These are phyloP conservation scores for Exophiala aquamarina DNA, from an alignment of 2,329 filamentous ascomycete genomes.

Conservation along the genomic window DNA sequence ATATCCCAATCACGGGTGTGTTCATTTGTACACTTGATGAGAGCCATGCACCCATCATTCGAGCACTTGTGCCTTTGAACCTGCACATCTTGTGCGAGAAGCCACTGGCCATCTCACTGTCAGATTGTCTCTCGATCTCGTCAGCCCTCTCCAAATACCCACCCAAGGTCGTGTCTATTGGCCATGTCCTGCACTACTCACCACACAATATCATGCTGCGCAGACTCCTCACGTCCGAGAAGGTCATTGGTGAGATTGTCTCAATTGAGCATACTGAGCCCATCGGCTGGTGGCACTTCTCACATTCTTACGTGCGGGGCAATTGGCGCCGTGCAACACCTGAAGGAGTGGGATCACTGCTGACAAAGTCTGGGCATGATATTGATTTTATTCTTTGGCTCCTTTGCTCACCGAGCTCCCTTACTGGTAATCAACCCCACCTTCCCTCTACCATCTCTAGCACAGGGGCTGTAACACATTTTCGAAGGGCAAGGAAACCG, in stretches of 20 bases:
- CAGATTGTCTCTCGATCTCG: constrained; percentile 66
- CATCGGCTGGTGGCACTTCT: constrained; percentile 94
- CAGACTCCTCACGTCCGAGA: constrained; percentile 71
- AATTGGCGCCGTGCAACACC: constrained; percentile 85
- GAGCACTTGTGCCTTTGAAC: constrained; percentile 65
- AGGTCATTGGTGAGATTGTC: constrained; percentile 77
- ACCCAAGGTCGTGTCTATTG: constrained; percentile 74
- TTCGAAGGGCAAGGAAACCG: constrained; percentile 75
- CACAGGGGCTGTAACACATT: constrained; percentile 73
- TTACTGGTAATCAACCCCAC: constrained; percentile 56
- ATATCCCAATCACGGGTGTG: constrained; percentile 53
- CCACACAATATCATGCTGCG: constrained; percentile 87
- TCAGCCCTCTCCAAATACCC: constrained; percentile 25
- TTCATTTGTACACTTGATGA: constrained; percentile 82
- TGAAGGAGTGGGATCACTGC: constrained; percentile 71
- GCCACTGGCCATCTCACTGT: constrained; percentile 76
- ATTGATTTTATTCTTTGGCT: constrained; percentile 93
- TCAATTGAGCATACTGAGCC: constrained; percentile 91
- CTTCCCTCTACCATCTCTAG: constrained; percentile 75
- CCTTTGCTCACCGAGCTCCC: constrained; percentile 68
- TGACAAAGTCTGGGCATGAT: constrained; percentile 96
- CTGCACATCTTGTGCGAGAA: constrained; percentile 96
- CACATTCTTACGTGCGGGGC: constrained; percentile 84
- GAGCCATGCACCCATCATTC: constrained; percentile 78
- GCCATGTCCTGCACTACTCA: constrained; percentile 90